Evolutionary conservation across 148 eudicot genomes (phyloP), one percentile per base, ranked within the genome.

Genomic region (Silene latifolia): DNA sequence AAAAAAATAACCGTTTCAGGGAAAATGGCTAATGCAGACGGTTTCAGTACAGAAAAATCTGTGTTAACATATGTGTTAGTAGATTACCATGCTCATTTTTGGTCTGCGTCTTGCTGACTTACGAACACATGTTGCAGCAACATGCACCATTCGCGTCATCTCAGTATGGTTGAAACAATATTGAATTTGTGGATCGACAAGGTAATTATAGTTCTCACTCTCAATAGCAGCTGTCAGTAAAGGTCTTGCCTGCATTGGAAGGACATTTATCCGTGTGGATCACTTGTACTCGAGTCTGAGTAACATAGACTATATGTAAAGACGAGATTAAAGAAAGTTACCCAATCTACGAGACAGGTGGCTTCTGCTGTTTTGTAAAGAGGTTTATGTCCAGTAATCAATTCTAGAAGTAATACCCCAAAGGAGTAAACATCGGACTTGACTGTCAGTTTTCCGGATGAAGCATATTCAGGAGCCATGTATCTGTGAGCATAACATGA

Each of bases 381-480:
- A 48, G 98, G 97, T 72, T 87, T 84, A 44, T 94, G 92, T 56
- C 98, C 97, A 72, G 93, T 91, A 39, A 91, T 89, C 90, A 93
- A 56, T 78, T 93, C 98, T 14, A 93, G 83, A 67, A 93, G 97
- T 87, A 93, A 73, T 14, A 91, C 91, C 42, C 98, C 98, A 47
- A 84, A 93, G 27, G 98, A 93, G 87, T 91, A 93, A 32, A 93
- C 94, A 83, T 93, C 96, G 7, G 96, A 90, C 79, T 89, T 92
- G 8, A 89, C 91, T 1, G 96, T 88, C 29, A 92, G 89, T 83
- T 90, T 88, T 54, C 98, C 96, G 10, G 95, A 86, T 78, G 91
- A 63, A 66, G 90, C 93, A 80, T 92, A 92, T 73, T 90, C 98
- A 2, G 96, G 98, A 74, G 98, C 92, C 63, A 93, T 78, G 84